These are phyloP conservation scores for Aspergillus pseudoviridinutans DNA, from an alignment of 2,329 filamentous ascomycete species.

Conservation along the genomic window DNA sequence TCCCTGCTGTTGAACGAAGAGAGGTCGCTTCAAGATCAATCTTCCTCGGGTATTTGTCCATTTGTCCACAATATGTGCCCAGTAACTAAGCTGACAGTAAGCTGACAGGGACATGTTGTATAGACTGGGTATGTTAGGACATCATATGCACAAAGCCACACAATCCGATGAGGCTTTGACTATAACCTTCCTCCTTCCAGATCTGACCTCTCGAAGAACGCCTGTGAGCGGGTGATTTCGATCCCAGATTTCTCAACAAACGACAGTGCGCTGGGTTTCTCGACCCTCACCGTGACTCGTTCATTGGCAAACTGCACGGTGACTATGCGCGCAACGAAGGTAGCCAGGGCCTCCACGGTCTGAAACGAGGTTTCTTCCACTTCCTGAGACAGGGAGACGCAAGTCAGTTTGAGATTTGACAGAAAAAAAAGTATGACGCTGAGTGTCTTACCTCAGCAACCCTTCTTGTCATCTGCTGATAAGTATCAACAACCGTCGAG, in stretches of 20 bases:
- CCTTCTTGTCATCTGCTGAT: conserved; percentile 36
- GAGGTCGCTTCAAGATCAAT: background rate
- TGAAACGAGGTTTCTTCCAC: conserved; percentile 48
- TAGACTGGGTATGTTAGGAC: background rate
- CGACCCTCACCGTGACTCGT: conserved; percentile 45
- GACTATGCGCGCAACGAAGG: conserved; percentile 44
- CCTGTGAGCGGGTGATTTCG: conserved; percentile 45
- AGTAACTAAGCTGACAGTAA: background rate
- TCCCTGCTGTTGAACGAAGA: background rate
- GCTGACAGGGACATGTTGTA: background rate
- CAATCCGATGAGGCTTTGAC: background rate
- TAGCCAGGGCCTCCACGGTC: conserved; percentile 50
- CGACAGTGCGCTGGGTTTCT: conserved; percentile 50
- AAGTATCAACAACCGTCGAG: conserved; percentile 32
- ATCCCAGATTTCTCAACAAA: conserved; percentile 48
- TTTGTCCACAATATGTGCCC: background rate
- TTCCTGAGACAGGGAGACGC: conserved; percentile 22
- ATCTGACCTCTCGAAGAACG: conserved; percentile 36
- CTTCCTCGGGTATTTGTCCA: background rate
- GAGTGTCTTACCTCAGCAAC: conserved; percentile 35
- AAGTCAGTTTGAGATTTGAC: conserved; percentile 8
- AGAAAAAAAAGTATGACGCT: conserved; percentile 4
- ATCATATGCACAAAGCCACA: background rate
- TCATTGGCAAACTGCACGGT: conserved; percentile 44
- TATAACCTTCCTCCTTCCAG: conserved; percentile 10